A percentile compares a stretch with the other conserved stretches of the same genome.
phyloP scores from a whole-genome alignment of 2,329 filamentous ascomycete genomes.

The Sporothrix pallida region DNA sequence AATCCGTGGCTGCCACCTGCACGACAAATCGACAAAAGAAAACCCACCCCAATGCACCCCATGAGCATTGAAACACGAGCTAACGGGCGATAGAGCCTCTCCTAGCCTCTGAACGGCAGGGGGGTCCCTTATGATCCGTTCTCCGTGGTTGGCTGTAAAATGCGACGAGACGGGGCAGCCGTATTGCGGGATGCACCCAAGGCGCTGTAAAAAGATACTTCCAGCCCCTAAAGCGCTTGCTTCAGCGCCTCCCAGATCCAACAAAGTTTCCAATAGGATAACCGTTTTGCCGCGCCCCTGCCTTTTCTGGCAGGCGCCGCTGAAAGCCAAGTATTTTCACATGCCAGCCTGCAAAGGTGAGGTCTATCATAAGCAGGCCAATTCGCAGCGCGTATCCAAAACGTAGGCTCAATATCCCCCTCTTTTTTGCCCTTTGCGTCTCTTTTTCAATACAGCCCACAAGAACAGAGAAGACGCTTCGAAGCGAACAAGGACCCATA shows the following conservation, averaged over 20 bases:
- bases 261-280: not conserved
- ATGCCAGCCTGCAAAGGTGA: not conserved
- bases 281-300: conserved; percentile 16
- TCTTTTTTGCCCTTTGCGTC: not conserved
- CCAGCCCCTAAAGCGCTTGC: too few species aligned
- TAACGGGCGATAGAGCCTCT: conserved; percentile 11
- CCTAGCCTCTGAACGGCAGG: not conserved
- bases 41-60: conserved; percentile 8
- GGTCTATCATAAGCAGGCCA: not conserved
- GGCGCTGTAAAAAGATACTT: too few species aligned
- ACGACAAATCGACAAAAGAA: not conserved
- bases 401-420: too few species aligned
- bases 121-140: not conserved
- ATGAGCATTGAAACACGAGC: conserved; percentile 22
- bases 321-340: conserved; percentile 23
- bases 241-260: not conserved
- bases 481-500: not conserved
- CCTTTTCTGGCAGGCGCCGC: conserved; percentile 15
- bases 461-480: not conserved
- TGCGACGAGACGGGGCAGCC: conserved; percentile 4
- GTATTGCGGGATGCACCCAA: not conserved
- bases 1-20: not conserved
- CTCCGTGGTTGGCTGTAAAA: not conserved
- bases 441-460: conserved; percentile 4
- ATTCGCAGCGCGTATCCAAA: not conserved